phyloP scores from a whole-genome alignment of 179 eudicot genomes.

The Silene vulgaris region DNA sequence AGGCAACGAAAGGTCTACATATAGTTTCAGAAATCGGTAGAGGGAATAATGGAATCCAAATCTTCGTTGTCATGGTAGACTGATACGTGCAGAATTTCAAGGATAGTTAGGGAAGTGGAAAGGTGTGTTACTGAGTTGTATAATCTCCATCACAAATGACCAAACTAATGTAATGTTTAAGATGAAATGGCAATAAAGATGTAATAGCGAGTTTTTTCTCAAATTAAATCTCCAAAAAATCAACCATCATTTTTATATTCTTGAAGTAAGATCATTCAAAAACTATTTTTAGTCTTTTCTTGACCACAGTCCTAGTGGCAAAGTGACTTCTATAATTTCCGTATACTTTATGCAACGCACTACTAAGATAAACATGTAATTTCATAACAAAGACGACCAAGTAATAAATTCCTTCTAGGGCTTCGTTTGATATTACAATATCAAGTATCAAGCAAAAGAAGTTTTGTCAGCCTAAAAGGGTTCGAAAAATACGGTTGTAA shows the following conservation, averaged over 20 bases:
- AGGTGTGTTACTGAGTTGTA: background rate
- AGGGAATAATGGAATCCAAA: background rate
- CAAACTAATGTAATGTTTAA: background rate
- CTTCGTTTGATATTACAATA: background rate
- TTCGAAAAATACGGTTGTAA: background rate
- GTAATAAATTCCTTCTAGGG: background rate
- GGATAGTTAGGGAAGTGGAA: background rate
- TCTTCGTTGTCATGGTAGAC: background rate
- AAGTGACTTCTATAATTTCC: background rate
- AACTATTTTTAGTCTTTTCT: background rate
- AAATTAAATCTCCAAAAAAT: background rate
- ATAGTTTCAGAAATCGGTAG: background rate
- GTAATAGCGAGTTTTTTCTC: background rate
- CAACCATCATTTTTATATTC: background rate
- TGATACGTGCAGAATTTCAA: background rate
- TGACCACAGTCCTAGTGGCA: background rate
- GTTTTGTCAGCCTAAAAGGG: background rate
- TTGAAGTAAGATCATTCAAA: background rate
- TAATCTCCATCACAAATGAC: background rate
- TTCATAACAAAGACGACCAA: background rate
- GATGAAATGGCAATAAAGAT: background rate
- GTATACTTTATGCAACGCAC: background rate
- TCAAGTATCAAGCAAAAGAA: background rate
- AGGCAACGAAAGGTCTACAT: background rate
- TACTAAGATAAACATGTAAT: background rate